phyloP scores from a whole-genome alignment of 2,329 filamentous ascomycete genomes.

The Apiospora koreana region DNA sequence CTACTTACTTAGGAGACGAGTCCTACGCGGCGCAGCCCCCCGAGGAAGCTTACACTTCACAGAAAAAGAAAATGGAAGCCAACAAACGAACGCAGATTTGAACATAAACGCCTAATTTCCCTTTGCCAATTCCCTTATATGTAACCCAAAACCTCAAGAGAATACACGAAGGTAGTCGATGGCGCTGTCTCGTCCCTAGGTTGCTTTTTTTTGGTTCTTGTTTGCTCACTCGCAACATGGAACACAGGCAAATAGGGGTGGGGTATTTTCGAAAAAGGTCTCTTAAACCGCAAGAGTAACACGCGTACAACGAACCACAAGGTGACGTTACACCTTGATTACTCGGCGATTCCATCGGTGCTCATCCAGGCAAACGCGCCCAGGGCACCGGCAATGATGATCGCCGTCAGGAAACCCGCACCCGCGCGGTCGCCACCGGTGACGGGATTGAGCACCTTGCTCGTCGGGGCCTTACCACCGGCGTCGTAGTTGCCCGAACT shows the following conservation, averaged over 20 bases:
- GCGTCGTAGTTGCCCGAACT: constrained; percentile 45
- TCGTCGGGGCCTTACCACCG: constrained; percentile 36
- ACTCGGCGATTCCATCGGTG: constrained; percentile 19
- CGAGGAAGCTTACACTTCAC: background rate
- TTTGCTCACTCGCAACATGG: background rate
- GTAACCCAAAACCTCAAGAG: background rate
- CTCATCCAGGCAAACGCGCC: constrained; percentile 55
- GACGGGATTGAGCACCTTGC: constrained; percentile 32
- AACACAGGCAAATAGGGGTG: background rate
- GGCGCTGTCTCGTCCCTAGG: background rate
- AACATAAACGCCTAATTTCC: background rate
- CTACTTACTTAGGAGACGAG: background rate
- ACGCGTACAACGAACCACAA: background rate
- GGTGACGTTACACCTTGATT: background rate
- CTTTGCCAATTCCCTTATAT: background rate
- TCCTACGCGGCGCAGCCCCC: background rate
- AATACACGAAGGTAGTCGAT: background rate
- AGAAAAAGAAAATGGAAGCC: background rate
- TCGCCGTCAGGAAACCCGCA: constrained; percentile 48
- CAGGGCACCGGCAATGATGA: constrained; percentile 42
- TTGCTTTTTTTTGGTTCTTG: background rate
- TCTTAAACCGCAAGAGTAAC: background rate
- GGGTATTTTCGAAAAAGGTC: background rate
- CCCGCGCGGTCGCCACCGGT: constrained; percentile 49
- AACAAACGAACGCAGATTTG: background rate